These are phyloP conservation scores for Solioccasus polychromus DNA, from an alignment of 768 basidiomycete species.

Conservation along the genomic window DNA sequence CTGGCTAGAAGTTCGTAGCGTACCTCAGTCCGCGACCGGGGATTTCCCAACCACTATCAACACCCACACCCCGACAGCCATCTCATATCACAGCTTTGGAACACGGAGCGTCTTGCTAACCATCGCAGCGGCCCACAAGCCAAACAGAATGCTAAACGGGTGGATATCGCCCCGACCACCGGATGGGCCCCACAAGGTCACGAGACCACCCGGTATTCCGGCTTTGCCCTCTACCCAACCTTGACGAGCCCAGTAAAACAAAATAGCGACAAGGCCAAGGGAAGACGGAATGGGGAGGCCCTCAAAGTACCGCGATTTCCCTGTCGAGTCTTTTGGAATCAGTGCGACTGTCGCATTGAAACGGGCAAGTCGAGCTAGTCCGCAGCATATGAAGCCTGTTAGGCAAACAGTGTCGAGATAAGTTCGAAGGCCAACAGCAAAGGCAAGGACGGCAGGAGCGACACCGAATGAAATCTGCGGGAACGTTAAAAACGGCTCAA, in stretches of 20 bases:
- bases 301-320: slow-evolving; percentile 95
- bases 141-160: slow-evolving; percentile 72
- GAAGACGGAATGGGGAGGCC: slow-evolving; percentile 96
- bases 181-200: slow-evolving; percentile 65
- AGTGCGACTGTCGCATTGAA: slow-evolving; percentile 98
- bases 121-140: slow-evolving; percentile 91
- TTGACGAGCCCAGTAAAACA: slow-evolving; percentile 79
- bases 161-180: slow-evolving; percentile 87
- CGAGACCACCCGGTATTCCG: slow-evolving; percentile 73
- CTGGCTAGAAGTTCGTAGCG: slow-evolving; percentile 3
- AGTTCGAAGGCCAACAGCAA: slow-evolving; percentile 86
- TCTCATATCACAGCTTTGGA: slow-evolving; percentile 59
- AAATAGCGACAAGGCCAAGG: slow-evolving; percentile 69
- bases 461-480: slow-evolving; percentile 94
- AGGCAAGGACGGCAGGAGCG: slow-evolving; percentile 91
- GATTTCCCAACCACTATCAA: neutral
- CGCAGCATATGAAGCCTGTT: slow-evolving; percentile 91
- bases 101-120: slow-evolving; percentile 94
- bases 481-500: slow-evolving; percentile 3
- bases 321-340: slow-evolving; percentile 80
- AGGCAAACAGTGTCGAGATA: slow-evolving; percentile 86
- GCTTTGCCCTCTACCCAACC: slow-evolving; percentile 82
- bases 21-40: slow-evolving; percentile 1
- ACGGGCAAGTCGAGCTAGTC: slow-evolving; percentile 92
- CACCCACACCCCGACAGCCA: neutral